Base-by-base conservation (phyloP, 2,329 filamentous ascomycete species). In the Penicillium sumatraense region DNA sequence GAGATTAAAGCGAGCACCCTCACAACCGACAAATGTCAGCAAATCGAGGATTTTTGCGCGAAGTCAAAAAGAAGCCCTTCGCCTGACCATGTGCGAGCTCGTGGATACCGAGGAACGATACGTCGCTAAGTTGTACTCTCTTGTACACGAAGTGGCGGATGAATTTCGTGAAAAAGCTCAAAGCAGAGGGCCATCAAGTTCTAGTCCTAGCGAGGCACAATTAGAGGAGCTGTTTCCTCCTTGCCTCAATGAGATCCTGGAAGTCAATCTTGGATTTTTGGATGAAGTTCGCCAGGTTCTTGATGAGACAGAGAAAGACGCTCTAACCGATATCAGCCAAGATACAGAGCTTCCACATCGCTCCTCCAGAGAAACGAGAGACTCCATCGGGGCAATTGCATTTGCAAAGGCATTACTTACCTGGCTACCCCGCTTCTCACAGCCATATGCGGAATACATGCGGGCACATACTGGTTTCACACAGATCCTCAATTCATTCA, bases 31-130 rank as follows among this genome's bases (percentile, higher is more conserved):
- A 35, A 87, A 90, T 33, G 78, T 95, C 45, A 95, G 90, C 71
- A 83, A 89, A 62, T 90, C 85, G 64, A 89, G 88, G 65, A 85
- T 88, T 0, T 96, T 97, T 67, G 83, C 88, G 31, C 87, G 86
- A 63, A 86, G 89, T 53, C 91, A 97, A 68, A 96, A 96, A 69
- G 83, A 92, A 63, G 89, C 89, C 49, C 78, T 97, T 62, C 86
- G 93, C 36, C 89, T 93, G 74, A 93, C 96, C 72, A 87, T 99
- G 81, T 87, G 86, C 56, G 95, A 99, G 72, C 78, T 98, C 56
- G 85, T 97, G 29, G 90, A 96, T 67, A 99, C 95, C 0, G 95
- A 99, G 72, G 91, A 95, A 70, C 88, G 91, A 72, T 99, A 98
- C 74, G 91, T 99, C 38, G 83, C 84, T 65, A 97, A 98, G 73